Conservation (phyloP, 2,329 filamentous ascomycete species). For the Epichloe sp. region DNA sequence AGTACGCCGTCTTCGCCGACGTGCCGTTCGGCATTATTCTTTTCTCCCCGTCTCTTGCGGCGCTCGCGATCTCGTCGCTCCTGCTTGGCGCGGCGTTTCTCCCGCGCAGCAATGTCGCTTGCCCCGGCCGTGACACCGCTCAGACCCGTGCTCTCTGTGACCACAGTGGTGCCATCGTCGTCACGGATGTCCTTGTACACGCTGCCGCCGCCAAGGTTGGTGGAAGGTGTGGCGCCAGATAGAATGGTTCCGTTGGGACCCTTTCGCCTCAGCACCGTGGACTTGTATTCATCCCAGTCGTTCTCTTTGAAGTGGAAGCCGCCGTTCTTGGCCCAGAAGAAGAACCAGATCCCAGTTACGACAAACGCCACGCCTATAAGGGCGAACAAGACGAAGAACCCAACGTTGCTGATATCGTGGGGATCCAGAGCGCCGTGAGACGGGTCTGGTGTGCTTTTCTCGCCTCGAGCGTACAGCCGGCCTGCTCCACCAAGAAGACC, state of each 20-base stretch:
- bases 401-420: slow-evolving; percentile 48
- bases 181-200: slow-evolving; percentile 61
- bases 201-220: slow-evolving; percentile 76
- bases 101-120: slow-evolving; percentile 40
- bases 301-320: slow-evolving; percentile 75
- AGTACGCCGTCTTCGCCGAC: slow-evolving; percentile 45
- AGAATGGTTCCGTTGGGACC: slow-evolving; percentile 82
- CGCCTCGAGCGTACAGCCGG: slow-evolving; percentile 23
- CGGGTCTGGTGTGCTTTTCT: slow-evolving; percentile 24
- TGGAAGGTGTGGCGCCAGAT: slow-evolving; percentile 68
- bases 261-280: slow-evolving; percentile 76
- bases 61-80: slow-evolving; percentile 30
- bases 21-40: slow-evolving; percentile 33
- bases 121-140: slow-evolving; percentile 46
- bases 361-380: slow-evolving; percentile 69
- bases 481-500: slow-evolving; percentile 29
- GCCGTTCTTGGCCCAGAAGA: slow-evolving; percentile 95
- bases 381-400: slow-evolving; percentile 76
- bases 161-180: slow-evolving; percentile 30
- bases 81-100: slow-evolving; percentile 42
- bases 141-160: slow-evolving; percentile 32
- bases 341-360: slow-evolving; percentile 78
- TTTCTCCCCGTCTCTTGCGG: slow-evolving; percentile 15
- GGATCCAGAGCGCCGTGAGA: slow-evolving; percentile 38
- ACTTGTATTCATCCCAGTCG: slow-evolving; percentile 99